These are phyloP conservation scores for Plectosphaerella cucumerina DNA, from an alignment of 2,329 filamentous ascomycete species.

Conservation along the genomic window DNA sequence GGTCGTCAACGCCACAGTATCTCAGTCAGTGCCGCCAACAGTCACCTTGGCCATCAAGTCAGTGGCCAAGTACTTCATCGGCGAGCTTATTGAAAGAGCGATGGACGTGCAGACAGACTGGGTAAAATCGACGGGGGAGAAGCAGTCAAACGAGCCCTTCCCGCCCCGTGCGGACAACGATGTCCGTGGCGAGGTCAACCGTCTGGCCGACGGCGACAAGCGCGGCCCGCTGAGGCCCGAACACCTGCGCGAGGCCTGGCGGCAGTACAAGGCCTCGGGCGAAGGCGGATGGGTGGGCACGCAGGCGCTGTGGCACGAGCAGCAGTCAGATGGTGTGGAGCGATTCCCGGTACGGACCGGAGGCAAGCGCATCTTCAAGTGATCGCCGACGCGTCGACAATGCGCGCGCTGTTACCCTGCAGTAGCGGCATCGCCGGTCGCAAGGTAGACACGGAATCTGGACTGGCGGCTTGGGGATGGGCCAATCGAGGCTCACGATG, in stretches of 20 bases:
- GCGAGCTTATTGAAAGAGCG: conserved; percentile 70
- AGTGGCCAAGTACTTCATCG: conserved; percentile 73
- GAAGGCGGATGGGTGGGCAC: conserved; percentile 61
- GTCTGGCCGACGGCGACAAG: conserved; percentile 29
- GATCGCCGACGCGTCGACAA: conserved; percentile 13
- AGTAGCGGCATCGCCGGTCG: too few relatives aligned
- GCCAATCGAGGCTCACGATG: too few relatives aligned
- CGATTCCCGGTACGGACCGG: conserved; percentile 52
- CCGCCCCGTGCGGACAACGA: conserved; percentile 28
- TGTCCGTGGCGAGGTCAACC: conserved; percentile 20
- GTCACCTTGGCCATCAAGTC: conserved; percentile 73
- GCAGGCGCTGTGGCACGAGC: conserved; percentile 56
- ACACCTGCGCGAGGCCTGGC: conserved; percentile 68
- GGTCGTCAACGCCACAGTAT: conserved; percentile 77
- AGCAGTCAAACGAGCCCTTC: conserved; percentile 48
- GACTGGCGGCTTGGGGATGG: too few relatives aligned
- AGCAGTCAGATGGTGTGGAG: conserved; percentile 56
- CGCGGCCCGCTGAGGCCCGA: conserved; percentile 65
- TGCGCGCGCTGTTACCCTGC: too few relatives aligned
- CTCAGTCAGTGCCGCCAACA: conserved; percentile 69
- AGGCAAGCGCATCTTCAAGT: conserved; percentile 49
- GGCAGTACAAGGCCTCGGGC: conserved; percentile 59
- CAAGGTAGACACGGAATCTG: too few relatives aligned
- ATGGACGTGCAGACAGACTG: conserved; percentile 69
- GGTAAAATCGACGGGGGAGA: conserved; percentile 54